Base-by-base conservation (phyloP, 768 basidiomycete species). In the Artomyces pyxidatus region DNA sequence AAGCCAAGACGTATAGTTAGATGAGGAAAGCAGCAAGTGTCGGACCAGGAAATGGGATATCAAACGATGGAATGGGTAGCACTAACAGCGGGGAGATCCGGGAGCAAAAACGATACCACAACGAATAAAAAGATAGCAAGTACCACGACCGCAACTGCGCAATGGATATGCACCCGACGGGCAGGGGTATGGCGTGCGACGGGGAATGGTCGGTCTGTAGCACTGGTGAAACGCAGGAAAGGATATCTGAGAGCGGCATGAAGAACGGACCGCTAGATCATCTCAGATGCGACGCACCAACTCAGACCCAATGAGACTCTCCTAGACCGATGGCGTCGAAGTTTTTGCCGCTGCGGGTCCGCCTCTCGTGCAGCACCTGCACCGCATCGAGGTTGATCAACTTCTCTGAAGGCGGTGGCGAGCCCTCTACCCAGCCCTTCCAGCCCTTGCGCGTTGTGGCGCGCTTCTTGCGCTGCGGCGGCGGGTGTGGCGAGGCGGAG, bases 391-490 rank as follows among this genome's bases (percentile, higher is more conserved):
- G 73, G 59, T 88, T 88, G 66, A 89, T 89, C 45, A 88, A 69
- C 64, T 88, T 88, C 58, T 81, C 76, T 14, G 85, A 86, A 19
- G 88, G 84, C 45, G 80, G 79, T 3, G 85, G 85, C 12, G 86
- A 88, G 56, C 86, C 87, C 70, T 88, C 88, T 19, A 90, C 84
- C 88, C 88, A 90, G 32, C 88, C 88, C 70, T 90, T 90, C 88
- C 88, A 90, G 16, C 88, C 88, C 64, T 90, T 90, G 67, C 75
- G 81, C 0, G 76, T 69, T 19, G 81, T 73, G 38, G 74, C 69
- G 56, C 83, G 81, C 71, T 78, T 86, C n/a, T 64, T 64, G 23
- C 60, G 68, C 23, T 58, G 61, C 22, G 59, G 58, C 10, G 62
- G 54, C 17, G 63, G 53, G n/a, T 58, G 53, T 1, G 65, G 23